Conservation (phyloP, 345 rosid genomes). For the Sonneratia caseolaris region DNA sequence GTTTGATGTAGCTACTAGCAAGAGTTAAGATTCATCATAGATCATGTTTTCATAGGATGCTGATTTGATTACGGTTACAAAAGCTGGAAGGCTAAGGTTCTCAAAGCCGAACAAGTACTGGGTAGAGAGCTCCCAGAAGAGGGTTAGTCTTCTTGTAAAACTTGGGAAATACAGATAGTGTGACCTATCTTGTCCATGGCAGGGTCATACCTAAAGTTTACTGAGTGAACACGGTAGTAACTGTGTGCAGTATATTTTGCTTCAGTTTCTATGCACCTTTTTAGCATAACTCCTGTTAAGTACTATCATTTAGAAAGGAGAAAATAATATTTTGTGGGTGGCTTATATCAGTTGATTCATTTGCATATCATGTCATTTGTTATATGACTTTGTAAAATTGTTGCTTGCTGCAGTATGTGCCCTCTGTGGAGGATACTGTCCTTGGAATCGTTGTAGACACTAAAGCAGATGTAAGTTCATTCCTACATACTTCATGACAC, state of each 20-base stretch:
- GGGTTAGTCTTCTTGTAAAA: slow-evolving; percentile 35
- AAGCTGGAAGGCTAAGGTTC: slow-evolving; percentile 65
- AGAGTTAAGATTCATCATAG: not conserved
- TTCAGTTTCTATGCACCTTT: not conserved
- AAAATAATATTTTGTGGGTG: not conserved
- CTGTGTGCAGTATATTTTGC: not conserved
- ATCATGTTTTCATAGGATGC: slow-evolving; percentile 32
- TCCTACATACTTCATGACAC: slow-evolving; percentile 6
- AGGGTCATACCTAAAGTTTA: not conserved
- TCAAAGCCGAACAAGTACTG: slow-evolving; percentile 69
- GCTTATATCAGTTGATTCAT: not conserved
- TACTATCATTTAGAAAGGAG: not conserved
- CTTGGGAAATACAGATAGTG: not conserved
- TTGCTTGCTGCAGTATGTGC: slow-evolving; percentile 52
- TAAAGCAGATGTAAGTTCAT: slow-evolving; percentile 60
- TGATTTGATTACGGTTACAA: slow-evolving; percentile 57
- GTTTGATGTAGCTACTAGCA: not conserved
- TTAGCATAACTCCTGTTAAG: not conserved
- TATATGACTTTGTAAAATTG: not conserved
- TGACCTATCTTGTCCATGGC: not conserved
- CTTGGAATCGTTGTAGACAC: slow-evolving; percentile 80
- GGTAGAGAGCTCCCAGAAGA: slow-evolving; percentile 75
- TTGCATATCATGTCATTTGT: not conserved
- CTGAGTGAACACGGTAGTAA: not conserved
- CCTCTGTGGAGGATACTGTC: slow-evolving; percentile 54